Conservation (phyloP, 208 protist genomes). For the Wallacemonas sp. region DNA sequence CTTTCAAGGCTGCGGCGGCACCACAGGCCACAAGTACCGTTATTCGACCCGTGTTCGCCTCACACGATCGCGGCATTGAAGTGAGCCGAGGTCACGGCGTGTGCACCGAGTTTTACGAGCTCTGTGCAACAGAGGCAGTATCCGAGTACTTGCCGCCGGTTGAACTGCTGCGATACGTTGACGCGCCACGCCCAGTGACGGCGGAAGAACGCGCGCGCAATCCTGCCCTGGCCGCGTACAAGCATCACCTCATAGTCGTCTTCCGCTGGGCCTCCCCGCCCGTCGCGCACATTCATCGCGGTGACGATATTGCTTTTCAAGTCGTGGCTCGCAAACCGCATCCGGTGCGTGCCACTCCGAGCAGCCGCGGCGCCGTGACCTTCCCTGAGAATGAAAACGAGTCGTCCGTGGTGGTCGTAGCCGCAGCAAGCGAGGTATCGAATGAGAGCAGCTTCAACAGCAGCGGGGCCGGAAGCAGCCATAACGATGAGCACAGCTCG, state of each 20-base stretch:
- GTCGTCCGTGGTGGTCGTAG: not conserved
- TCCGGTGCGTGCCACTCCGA: not conserved
- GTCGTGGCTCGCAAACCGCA: not conserved
- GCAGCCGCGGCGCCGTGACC: no score
- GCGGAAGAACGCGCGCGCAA: constrained; percentile 15
- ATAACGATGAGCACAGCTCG: not conserved
- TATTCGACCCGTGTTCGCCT: constrained; percentile 12
- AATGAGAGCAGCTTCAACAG: not conserved
- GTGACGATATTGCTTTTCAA: constrained; percentile 1
- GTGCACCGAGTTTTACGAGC: constrained; percentile 38
- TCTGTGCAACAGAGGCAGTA: constrained; percentile 25
- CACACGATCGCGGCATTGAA: constrained; percentile 9
- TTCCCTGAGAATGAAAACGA: no score
- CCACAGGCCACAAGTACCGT: not conserved
- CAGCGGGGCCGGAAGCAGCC: not conserved
- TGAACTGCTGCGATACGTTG: constrained; percentile 24
- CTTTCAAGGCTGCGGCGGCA: no score
- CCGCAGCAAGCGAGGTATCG: not conserved
- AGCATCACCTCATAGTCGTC: constrained; percentile 12
- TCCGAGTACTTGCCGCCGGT: constrained; percentile 24
- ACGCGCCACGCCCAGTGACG: not conserved
- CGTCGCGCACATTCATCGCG: not conserved
- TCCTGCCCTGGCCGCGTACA: constrained; percentile 4
- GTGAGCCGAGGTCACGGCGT: constrained; percentile 13
- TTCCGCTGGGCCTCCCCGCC: not conserved